phyloP scores from a whole-genome alignment of 257 asterid genomes.

The Solanum arcanum region DNA sequence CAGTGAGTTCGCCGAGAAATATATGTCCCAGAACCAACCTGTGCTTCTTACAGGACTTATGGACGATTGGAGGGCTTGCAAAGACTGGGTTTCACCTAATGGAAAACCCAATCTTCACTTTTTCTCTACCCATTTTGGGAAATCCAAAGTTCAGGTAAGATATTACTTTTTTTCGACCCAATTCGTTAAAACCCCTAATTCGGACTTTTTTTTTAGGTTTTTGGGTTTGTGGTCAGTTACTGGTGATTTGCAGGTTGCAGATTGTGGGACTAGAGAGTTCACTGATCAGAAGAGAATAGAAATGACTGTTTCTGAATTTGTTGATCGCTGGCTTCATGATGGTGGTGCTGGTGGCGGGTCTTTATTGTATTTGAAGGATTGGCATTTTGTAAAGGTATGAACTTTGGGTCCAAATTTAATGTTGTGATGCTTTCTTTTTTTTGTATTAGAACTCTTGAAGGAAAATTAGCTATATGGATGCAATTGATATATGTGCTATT shows the following conservation, averaged over 20 bases:
- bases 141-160: slow-evolving; percentile 65
- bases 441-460: neutral
- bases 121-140: slow-evolving; percentile 56
- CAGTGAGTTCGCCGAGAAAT: slow-evolving; percentile 39
- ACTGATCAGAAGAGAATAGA: slow-evolving; percentile 77
- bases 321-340: slow-evolving; percentile 32
- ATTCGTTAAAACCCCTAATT: neutral
- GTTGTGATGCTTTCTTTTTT: neutral
- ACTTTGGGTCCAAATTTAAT: neutral
- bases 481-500: neutral
- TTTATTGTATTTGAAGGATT: slow-evolving; percentile 75
- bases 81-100: slow-evolving; percentile 61
- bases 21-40: slow-evolving; percentile 56
- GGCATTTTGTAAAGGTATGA: slow-evolving; percentile 92
- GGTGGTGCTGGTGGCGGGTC: slow-evolving; percentile 13
- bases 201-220: neutral
- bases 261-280: slow-evolving; percentile 66
- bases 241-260: slow-evolving; percentile 56
- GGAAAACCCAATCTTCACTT: slow-evolving; percentile 65
- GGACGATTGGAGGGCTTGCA: slow-evolving; percentile 72
- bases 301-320: slow-evolving; percentile 73
- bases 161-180: neutral
- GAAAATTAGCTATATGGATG: neutral
- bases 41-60: slow-evolving; percentile 77
- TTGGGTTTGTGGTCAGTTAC: neutral